Evolutionary conservation across 2,329 filamentous ascomycete species (phyloP).

Genomic region (Verticillium isaacii): DNA sequence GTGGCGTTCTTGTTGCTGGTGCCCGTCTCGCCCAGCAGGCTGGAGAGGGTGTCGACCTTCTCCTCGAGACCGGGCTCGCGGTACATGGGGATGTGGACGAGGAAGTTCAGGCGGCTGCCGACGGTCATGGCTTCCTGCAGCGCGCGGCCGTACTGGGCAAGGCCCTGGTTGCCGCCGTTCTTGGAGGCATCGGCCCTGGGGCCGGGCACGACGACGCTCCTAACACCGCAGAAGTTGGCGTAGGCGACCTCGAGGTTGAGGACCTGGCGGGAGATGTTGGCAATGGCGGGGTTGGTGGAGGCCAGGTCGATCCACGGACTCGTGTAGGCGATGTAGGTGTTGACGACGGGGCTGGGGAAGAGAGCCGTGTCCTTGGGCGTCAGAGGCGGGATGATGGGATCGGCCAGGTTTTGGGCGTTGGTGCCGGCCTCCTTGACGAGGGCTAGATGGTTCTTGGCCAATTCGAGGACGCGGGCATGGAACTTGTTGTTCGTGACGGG

Average conservation of each 20-base stretch:
- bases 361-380: slow-evolving; percentile 75
- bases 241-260: slow-evolving; percentile 89
- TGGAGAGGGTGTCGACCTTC: neutral
- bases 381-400: slow-evolving; percentile 62
- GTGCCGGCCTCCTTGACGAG: slow-evolving; percentile 35
- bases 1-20: slow-evolving; percentile 25
- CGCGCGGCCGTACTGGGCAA: slow-evolving; percentile 75
- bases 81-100: slow-evolving; percentile 81
- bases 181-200: slow-evolving; percentile 61
- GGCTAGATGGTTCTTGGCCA: slow-evolving; percentile 53
- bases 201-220: slow-evolving; percentile 76
- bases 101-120: slow-evolving; percentile 71
- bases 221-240: slow-evolving; percentile 89
- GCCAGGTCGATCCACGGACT: slow-evolving; percentile 92
- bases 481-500: slow-evolving; percentile 74
- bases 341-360: slow-evolving; percentile 62
- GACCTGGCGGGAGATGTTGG: slow-evolving; percentile 83
- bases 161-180: slow-evolving; percentile 41
- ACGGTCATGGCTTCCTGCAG: slow-evolving; percentile 74
- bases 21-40: slow-evolving; percentile 19
- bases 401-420: slow-evolving; percentile 41
- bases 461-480: slow-evolving; percentile 59
- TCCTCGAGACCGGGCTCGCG: slow-evolving; percentile 58
- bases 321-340: slow-evolving; percentile 71
- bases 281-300: slow-evolving; percentile 75